Evolutionary conservation across 108 stramenopile species (phyloP).

Genomic region (Discostella stelligeroides): DNA sequence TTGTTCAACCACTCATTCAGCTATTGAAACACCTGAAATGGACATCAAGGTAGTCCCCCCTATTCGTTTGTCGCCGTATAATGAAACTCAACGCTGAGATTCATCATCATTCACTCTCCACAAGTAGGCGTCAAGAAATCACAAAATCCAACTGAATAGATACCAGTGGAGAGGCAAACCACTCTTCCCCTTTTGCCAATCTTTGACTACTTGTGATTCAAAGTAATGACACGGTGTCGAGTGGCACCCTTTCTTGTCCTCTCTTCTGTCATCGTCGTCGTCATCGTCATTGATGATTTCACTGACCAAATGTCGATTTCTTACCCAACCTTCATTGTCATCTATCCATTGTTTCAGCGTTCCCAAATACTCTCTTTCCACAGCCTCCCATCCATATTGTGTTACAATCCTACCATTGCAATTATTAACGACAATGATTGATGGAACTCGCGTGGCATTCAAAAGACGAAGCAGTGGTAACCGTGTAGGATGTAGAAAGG

Average conservation of each 20-base stretch:
- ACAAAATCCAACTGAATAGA: slow-evolving; percentile 18
- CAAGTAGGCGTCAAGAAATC: no score
- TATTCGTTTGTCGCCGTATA: no score
- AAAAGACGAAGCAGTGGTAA: slow-evolving; percentile 29
- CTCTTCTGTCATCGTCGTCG: not conserved
- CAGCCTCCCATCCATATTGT: slow-evolving; percentile 46
- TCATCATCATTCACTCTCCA: no score
- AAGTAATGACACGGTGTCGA: no score
- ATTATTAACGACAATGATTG: slow-evolving; percentile 37
- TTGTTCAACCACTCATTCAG: no score
- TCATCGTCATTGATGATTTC: no score
- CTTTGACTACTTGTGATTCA: slow-evolving; percentile 32
- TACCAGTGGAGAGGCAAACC: slow-evolving; percentile 42
- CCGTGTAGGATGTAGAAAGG: slow-evolving; percentile 28
- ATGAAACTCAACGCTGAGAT: no score
- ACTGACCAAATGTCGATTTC: not conserved
- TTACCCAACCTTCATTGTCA: slow-evolving; percentile 4
- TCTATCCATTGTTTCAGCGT: slow-evolving; percentile 32
- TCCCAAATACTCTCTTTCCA: slow-evolving; percentile 32
- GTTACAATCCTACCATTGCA: slow-evolving; percentile 39
- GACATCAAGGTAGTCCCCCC: no score
- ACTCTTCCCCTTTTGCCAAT: slow-evolving; percentile 33
- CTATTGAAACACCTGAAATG: no score
- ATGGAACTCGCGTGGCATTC: slow-evolving; percentile 33
- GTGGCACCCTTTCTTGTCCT: not conserved